phyloP scores from a whole-genome alignment of 2,329 filamentous ascomycete species.

The Hypomyces perniciosus region DNA sequence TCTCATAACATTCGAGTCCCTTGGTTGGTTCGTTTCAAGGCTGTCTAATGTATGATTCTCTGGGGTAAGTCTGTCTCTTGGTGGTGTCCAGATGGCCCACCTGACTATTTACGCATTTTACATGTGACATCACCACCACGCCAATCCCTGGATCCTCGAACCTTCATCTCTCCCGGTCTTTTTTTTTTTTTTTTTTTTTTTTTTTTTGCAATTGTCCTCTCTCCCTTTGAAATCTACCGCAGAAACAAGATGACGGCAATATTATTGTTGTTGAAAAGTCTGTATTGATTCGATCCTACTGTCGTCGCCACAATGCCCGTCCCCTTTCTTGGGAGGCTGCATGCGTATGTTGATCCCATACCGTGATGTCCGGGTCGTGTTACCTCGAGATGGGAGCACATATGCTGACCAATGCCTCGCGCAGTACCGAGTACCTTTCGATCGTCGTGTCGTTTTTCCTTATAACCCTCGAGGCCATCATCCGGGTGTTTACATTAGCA shows the following conservation, averaged over 20 bases:
- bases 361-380: neutral
- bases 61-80: neutral
- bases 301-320: conserved; percentile 38
- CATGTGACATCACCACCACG: conserved; percentile 12
- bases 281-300: neutral
- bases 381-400: conserved; percentile 1
- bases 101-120: conserved; percentile 6
- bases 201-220: neutral
- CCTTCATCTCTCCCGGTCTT: neutral
- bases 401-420: conserved; percentile 5
- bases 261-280: neutral
- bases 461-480: conserved; percentile 73
- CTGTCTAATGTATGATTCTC: neutral
- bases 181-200: neutral
- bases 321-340: conserved; percentile 47
- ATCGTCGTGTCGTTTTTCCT: conserved; percentile 78
- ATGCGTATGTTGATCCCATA: conserved; percentile 37
- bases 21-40: neutral
- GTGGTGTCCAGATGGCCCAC: conserved; percentile 1
- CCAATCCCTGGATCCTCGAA: conserved; percentile 6
- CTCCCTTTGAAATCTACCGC: neutral
- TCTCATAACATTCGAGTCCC: neutral
- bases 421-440: conserved; percentile 78
- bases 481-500: conserved; percentile 80
- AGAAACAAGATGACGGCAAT: neutral